Base-by-base conservation (phyloP, 768 basidiomycete species). In the Lactarius tabidus region DNA sequence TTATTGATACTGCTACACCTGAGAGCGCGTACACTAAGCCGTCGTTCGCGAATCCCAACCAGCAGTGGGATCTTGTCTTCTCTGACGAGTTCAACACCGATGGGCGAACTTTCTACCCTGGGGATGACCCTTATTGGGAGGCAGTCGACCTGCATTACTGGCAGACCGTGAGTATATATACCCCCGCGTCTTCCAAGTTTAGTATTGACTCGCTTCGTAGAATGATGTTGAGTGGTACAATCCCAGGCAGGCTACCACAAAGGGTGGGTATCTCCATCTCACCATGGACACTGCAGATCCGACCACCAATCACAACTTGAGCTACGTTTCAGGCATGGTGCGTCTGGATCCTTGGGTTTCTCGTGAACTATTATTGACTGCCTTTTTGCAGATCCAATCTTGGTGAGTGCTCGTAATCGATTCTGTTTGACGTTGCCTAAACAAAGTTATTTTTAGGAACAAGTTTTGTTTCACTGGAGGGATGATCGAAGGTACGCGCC, bases 381-480 rank as follows among this genome's bases (percentile, higher is more conserved):
- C 35, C 15, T 41, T 14, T 31, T 1, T 1, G 23, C 61, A 70
- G 65, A 67, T 69, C n/a, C 69, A 67, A 60, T 70, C 66, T 74
- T 77, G 78, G 77, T 76, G 52, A 64, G 73, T 66, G 6, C 38
- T 68, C 8, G n/a, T 39, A 29, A 35, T 18, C 20, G 35, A 31
- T 15, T 43, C 56, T 45, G 33, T 23, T 31, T 20, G 15, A 43
- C 36, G 20, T 2, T 17, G 20, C 9, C 20, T 35, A 39, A 20
- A 48, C 29, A 29, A 60, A 74, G 71, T 64, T 77, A 72, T 65
- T 60, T 33, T 17, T 48, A 70, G 78, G 82, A 88, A 87, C 73
- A 86, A 87, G 76, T 85, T 95, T 68, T 93, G 90, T 74, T 92
- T 93, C 73, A 90, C 89, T 12, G 88, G 88, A 7, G 91, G 91